Evolutionary conservation across 306 rosid genomes (phyloP).

Genomic region (Albizia julibrissin): DNA sequence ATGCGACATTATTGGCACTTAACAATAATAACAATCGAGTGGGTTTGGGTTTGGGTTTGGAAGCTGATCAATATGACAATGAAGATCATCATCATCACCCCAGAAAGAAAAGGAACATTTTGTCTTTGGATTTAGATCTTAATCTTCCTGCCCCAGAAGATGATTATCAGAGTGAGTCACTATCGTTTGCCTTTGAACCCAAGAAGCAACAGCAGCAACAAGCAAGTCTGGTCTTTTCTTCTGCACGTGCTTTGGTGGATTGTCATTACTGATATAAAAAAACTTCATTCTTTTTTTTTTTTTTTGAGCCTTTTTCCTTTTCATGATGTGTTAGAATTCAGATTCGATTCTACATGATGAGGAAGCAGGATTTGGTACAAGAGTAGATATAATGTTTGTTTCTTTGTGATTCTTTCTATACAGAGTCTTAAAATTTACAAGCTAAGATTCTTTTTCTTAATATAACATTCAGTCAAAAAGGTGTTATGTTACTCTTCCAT

Average conservation of each 20-base stretch:
- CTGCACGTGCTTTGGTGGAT: conserved; percentile 85
- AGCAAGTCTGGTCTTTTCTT: conserved; percentile 53
- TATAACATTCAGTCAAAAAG: background rate
- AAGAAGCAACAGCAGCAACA: conserved; percentile 41
- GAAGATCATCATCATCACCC: conserved; percentile 31
- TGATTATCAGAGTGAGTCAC: conserved; percentile 64
- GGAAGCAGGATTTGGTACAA: conserved; percentile 33
- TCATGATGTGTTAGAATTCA: background rate
- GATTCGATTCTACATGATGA: conserved; percentile 33
- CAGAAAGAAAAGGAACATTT: conserved; percentile 55
- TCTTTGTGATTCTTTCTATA: background rate
- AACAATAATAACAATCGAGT: conserved; percentile 34
- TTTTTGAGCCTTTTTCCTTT: background rate
- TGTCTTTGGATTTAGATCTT: conserved; percentile 86
- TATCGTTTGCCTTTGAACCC: conserved; percentile 42
- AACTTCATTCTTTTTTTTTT: background rate
- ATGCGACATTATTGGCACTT: conserved; percentile 51
- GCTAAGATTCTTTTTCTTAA: background rate
- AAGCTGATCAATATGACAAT: background rate
- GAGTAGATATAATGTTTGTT: background rate
- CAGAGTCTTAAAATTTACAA: background rate
- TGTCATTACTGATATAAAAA: conserved; percentile 68
- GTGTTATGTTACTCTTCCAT: background rate
- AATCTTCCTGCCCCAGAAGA: conserved; percentile 97
- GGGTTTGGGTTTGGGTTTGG: conserved; percentile 32